Base-by-base conservation (phyloP, 768 basidiomycete species). In the Lactarius pseudohatsudake region DNA sequence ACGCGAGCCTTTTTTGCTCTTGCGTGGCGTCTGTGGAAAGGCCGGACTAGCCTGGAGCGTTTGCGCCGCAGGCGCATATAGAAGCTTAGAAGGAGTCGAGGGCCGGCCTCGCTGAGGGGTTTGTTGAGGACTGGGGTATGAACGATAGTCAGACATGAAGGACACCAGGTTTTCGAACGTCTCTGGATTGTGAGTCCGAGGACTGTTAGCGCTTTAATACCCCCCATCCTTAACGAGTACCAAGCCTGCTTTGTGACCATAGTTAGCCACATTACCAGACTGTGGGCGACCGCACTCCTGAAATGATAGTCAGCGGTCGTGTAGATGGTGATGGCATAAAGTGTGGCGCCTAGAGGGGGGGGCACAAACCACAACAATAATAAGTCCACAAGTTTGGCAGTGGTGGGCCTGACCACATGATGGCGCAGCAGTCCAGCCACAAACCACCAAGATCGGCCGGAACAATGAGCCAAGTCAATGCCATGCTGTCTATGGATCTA, bases 21-120 rank as follows among this genome's bases (percentile, higher is more conserved):
- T 53, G 32, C 30, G n/a, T 32, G 28, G 55, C 7, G 60, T 50
- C 22, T 53, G 32, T 18, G 47, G 60, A 18, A 26, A 22, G 30
- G 4, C 30, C 9, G 32, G n/a, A 34, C 60, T 8, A 38, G 38
- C 34, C 22, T n/a, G 45, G 4, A 22, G 22, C 3, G 60, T 34
- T 38, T 53, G 15, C 32, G 26, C 30, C 15, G 22, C 32, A 20
- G 26, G 32, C 18, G 60, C 18, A 10, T 34, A 34, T 16, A 22
- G 50, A 22, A 20, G 9, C 13, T 61, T 34, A 45, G 45, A 47
- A 50, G 60, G 60, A 7, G 60, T 61, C 47, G 60, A 61, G 47
- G 47, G 34, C 60, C 60, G 15, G 60, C 45, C 60, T 61, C 60
- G 45, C 34, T 22, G 32, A 38, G 32, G 60, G 22, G 60, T 61